Base-by-base conservation (phyloP, 306 rosid genomes). In the Rosa chinensis region DNA sequence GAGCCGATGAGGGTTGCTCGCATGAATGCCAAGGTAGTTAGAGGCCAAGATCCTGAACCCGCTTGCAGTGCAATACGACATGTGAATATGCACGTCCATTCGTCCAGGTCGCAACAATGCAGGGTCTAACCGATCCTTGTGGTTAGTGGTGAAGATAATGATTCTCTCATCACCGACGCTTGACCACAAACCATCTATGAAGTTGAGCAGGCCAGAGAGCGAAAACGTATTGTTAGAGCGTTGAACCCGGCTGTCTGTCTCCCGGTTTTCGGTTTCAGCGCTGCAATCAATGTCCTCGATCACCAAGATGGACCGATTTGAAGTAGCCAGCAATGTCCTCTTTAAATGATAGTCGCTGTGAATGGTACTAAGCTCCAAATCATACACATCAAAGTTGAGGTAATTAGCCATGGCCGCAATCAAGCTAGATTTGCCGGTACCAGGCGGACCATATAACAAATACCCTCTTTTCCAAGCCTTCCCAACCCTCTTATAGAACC, bases 161-260 rank as follows among this genome's bases (percentile, higher is more conserved):
- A 92, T 88, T 21, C 93, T 43, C 69, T 92, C 91, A 10, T 92
- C 97, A 1, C 93, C 93, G 6, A 80, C 78, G 62, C 94, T 83
- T 3, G 93, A 86, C 90, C 94, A 92, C 66, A 92, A 59, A 3
- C 91, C 94, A 73, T 92, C 92, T 61, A 88, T 85, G 78, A 82
- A 78, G 79, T 88, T 88, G 11, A 88, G 82, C 10, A 86, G 66
- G 53, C 81, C 90, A 4, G 88, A 88, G 0, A 90, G 81, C 0
- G 92, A 81, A n/a, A 81, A 83, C 66, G 78, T 21, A n/a, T 21
- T 59, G 35, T 4, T 21, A 59, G 17, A 12, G 8, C 66, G 66
- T 25, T 25, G 16, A 61, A 10, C 32, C 66, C 14, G 39, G 13
- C 28, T 56, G 4, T 56, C 63, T 56, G 63, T 12, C 21, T 58